These are phyloP conservation scores for Avena atlantica DNA, from an alignment of 176 grass and related monocot genomes.

Conservation along the genomic window DNA sequence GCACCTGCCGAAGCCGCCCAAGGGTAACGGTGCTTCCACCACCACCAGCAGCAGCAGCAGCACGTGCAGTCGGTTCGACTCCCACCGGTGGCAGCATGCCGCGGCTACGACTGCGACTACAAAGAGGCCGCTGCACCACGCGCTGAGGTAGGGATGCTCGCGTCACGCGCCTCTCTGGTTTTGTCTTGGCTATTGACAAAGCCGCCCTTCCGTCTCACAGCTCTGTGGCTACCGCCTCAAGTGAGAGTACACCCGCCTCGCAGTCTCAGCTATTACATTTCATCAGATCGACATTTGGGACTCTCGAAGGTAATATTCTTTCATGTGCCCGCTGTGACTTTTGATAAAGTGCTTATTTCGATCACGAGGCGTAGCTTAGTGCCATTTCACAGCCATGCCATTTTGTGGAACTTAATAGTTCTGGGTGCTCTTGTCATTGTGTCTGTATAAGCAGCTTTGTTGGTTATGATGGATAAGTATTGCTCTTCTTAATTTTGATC, in stretches of 20 bases:
- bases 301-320: slow-evolving; percentile 45
- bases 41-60: neutral
- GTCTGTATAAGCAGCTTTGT: neutral
- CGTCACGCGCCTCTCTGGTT: neutral
- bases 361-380: neutral
- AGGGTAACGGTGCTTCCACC: neutral
- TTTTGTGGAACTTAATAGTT: slow-evolving; percentile 6
- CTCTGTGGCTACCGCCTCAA: neutral
- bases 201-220: slow-evolving; percentile 29
- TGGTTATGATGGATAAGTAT: slow-evolving; percentile 24
- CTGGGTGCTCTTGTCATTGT: neutral
- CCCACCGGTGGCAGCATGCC: slow-evolving; percentile 8
- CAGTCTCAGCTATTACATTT: slow-evolving; percentile 52
- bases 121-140: slow-evolving; percentile 35
- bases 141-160: slow-evolving; percentile 32
- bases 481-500: neutral
- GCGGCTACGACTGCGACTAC: neutral
- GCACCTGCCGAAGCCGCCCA: neutral
- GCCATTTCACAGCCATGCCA: neutral
- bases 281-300: slow-evolving; percentile 58
- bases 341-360: neutral
- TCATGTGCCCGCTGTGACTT: neutral
- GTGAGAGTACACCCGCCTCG: slow-evolving; percentile 10
- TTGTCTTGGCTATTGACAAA: neutral
- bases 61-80: slow-evolving; percentile 13